Evolutionary conservation across 345 rosid genomes (phyloP).

Genomic region (Geranium brycei): DNA sequence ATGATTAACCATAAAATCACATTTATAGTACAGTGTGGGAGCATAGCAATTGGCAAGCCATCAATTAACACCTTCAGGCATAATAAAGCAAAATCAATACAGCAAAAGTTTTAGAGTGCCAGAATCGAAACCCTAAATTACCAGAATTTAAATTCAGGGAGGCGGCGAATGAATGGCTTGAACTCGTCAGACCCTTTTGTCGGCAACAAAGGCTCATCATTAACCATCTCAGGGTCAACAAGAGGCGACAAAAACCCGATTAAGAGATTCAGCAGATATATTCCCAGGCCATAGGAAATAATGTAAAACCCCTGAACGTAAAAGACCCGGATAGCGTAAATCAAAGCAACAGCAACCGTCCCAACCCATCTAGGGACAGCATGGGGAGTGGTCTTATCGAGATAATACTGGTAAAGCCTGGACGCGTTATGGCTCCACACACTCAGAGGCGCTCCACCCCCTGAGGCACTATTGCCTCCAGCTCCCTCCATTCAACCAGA

Average conservation of each 20-base stretch:
- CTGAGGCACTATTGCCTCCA: slow-evolving; percentile 46
- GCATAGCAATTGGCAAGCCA: no score
- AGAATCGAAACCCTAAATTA: slow-evolving; percentile 13
- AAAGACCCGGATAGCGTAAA: slow-evolving; percentile 58
- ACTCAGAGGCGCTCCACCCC: slow-evolving; percentile 42
- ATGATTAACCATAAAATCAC: no score
- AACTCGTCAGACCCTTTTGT: slow-evolving; percentile 95
- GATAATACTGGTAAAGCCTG: slow-evolving; percentile 75
- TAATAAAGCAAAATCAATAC: no score
- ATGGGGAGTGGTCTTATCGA: slow-evolving; percentile 87
- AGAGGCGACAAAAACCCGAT: slow-evolving; percentile 92
- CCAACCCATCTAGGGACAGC: slow-evolving; percentile 74
- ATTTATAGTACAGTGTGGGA: no score
- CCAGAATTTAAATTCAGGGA: slow-evolving; percentile 98
- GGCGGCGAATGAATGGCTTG: slow-evolving; percentile 88
- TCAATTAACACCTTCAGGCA: no score
- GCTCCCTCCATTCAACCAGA: slow-evolving; percentile 50
- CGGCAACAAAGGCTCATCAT: slow-evolving; percentile 76
- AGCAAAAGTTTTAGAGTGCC: no score
- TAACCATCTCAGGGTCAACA: slow-evolving; percentile 66
- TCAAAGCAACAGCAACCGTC: slow-evolving; percentile 31
- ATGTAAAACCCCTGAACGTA: slow-evolving; percentile 80
- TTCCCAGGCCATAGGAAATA: slow-evolving; percentile 82
- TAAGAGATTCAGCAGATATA: slow-evolving; percentile 72
- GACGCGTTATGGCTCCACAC: slow-evolving; percentile 60